Conservation (phyloP, 768 basidiomycete genomes). For the Cytidiella melzeri region DNA sequence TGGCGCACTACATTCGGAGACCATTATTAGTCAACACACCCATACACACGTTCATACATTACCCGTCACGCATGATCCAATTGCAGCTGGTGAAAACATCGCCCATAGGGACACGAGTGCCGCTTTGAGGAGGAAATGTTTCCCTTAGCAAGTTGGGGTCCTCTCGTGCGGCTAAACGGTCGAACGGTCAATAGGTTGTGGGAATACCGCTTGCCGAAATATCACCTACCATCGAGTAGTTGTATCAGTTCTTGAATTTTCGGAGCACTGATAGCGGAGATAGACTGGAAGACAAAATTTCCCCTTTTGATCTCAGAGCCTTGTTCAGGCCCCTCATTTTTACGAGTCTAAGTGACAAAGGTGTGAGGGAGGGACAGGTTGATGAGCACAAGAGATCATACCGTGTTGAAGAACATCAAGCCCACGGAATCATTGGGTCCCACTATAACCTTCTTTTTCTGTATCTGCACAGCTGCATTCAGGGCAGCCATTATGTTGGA, state of each 20-base stretch:
- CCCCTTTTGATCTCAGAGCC: conserved; percentile 61
- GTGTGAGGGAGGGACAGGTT: neutral
- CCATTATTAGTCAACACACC: too few species aligned
- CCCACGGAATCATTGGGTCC: conserved; percentile 89
- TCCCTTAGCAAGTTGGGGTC: conserved; percentile 50
- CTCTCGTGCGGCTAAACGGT: conserved; percentile 53
- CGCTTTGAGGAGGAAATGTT: conserved; percentile 59
- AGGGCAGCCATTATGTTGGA: conserved; percentile 77
- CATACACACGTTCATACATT: conserved; percentile 17
- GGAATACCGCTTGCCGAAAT: neutral
- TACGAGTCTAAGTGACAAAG: conserved; percentile 24
- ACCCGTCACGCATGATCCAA: conserved; percentile 88
- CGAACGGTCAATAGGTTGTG: neutral
- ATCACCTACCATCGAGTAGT: conserved; percentile 62
- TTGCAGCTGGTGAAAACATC: conserved; percentile 91
- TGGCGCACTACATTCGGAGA: conserved; percentile 54
- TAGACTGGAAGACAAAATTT: conserved; percentile 68
- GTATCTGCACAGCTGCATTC: conserved; percentile 77
- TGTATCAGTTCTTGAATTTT: conserved; percentile 75
- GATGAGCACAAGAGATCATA: conserved; percentile 31
- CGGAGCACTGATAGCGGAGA: conserved; percentile 72
- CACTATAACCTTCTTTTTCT: conserved; percentile 84
- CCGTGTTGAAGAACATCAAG: conserved; percentile 89
- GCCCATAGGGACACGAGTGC: conserved; percentile 65
- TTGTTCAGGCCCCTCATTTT: conserved; percentile 30